These are phyloP conservation scores for Physaria fendleri DNA, from an alignment of 345 rosid genomes.

Conservation along the genomic window DNA sequence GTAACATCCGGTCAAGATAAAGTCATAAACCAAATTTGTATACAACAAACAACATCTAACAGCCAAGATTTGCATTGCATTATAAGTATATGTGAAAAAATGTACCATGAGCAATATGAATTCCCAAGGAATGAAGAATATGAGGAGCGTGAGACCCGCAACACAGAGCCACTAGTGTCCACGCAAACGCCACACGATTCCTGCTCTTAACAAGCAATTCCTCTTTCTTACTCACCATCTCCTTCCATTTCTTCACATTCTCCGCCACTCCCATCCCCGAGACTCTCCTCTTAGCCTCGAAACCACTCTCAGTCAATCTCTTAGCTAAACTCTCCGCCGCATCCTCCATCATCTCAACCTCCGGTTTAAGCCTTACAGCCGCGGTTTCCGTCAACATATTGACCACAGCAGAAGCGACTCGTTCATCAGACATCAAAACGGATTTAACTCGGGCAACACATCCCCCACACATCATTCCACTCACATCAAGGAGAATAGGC, in stretches of 20 bases:
- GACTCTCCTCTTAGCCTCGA: constrained; percentile 67
- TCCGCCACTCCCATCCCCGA: constrained; percentile 70
- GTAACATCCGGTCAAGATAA: constrained; percentile 21
- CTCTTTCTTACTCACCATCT: constrained; percentile 68
- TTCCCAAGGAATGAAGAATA: constrained; percentile 75
- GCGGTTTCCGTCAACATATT: constrained; percentile 90
- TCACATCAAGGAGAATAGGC: constrained; percentile 63
- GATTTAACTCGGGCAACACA: constrained; percentile 85
- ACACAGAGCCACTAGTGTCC: constrained; percentile 93
- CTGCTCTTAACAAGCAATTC: constrained; percentile 65
- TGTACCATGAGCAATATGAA: constrained; percentile 81
- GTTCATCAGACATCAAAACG: constrained; percentile 56
- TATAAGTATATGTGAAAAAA: not conserved
- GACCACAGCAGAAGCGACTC: constrained; percentile 82
- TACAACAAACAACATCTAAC: not conserved
- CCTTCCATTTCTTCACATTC: constrained; percentile 78
- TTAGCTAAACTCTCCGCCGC: constrained; percentile 57
- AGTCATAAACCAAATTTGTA: not conserved
- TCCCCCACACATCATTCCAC: constrained; percentile 94
- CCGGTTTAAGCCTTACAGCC: constrained; percentile 57
- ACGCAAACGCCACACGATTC: constrained; percentile 81
- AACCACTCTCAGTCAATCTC: constrained; percentile 79
- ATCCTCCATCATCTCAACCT: constrained; percentile 25
- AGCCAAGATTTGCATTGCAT: not conserved
- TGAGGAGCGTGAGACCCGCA: constrained; percentile 93